Percentiles rank a stretch among this genome's conserved stretches.
phyloP scores from a whole-genome alignment of 805 yeast species.

The Cyberlindnera samutprakarnensis region DNA sequence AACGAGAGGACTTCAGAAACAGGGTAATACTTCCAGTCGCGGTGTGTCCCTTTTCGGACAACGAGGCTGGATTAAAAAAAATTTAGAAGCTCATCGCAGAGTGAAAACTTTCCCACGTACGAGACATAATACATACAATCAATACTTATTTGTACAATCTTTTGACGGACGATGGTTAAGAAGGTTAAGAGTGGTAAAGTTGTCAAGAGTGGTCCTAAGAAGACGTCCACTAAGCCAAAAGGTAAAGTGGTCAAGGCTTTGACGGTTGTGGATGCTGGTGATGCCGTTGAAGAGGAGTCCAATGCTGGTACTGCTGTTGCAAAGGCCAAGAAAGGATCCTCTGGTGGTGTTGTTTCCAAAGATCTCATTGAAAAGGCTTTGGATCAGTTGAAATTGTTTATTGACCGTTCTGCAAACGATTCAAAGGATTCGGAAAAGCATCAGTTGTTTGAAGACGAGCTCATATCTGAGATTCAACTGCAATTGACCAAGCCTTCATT shows the following conservation, averaged over 20 bases:
- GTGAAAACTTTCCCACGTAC: no score
- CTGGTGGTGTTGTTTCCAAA: slow-evolving; percentile 19
- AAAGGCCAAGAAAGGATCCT: no score
- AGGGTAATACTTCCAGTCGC: no score
- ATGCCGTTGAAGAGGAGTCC: slow-evolving; percentile 5
- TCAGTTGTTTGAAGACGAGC: slow-evolving; percentile 52
- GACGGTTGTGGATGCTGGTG: slow-evolving; percentile 13
- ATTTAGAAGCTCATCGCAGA: slow-evolving; percentile 2
- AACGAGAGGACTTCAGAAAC: no score
- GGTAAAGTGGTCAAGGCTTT: slow-evolving; percentile 24
- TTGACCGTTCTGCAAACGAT: slow-evolving; percentile 28
- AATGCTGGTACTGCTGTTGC: slow-evolving; percentile 2
- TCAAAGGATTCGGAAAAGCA: slow-evolving; percentile 26
- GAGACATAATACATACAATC: no score
- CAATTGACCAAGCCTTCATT: slow-evolving; percentile 61
- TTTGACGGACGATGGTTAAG: slow-evolving; percentile 1
- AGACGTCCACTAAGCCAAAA: slow-evolving; percentile 18
- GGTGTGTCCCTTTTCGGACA: background rate
- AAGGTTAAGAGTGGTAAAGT: background rate
- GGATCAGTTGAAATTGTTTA: slow-evolving; percentile 57
- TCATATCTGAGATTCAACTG: slow-evolving; percentile 40
- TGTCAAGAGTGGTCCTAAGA: no score
- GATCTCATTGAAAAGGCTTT: slow-evolving; percentile 43
- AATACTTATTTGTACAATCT: no score
- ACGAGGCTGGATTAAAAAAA: background rate